Conservation (phyloP, 768 basidiomycete genomes). For the Calvatia gigantea region DNA sequence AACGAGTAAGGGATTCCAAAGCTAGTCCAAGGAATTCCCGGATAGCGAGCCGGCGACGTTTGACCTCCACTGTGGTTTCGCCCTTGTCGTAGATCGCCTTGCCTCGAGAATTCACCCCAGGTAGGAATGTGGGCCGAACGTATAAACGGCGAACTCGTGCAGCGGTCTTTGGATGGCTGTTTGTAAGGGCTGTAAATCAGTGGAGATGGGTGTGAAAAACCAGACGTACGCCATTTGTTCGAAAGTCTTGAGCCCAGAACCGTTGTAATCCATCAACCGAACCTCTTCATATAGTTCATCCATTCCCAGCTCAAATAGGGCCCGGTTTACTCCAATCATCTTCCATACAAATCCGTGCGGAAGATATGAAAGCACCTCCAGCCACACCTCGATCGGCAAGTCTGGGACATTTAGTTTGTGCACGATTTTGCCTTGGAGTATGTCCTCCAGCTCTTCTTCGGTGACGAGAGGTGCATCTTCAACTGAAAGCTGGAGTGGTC, state of each 20-base stretch:
- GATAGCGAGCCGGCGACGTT: not conserved
- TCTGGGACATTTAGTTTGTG: slow-evolving; percentile 15
- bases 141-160: slow-evolving; percentile 23
- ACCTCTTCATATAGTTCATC: slow-evolving; percentile 27
- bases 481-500: not conserved
- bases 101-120: slow-evolving; percentile 15
- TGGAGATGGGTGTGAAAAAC: not conserved
- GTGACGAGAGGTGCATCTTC: slow-evolving; percentile 3
- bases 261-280: slow-evolving; percentile 22
- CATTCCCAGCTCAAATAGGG: slow-evolving; percentile 27
- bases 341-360: slow-evolving; percentile 20
- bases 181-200: not conserved
- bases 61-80: not conserved
- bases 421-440: slow-evolving; percentile 4
- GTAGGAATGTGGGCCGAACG: slow-evolving; percentile 25
- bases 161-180: slow-evolving; percentile 18
- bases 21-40: slow-evolving; percentile 15
- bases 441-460: slow-evolving; percentile 2
- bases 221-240: slow-evolving; percentile 20
- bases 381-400: slow-evolving; percentile 24
- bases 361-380: slow-evolving; percentile 23
- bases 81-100: not conserved
- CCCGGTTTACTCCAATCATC: slow-evolving; percentile 25
- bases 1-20: slow-evolving; percentile 11
- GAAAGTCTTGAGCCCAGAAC: slow-evolving; percentile 18